Percentiles rank a stretch among this genome's conserved stretches.
Conservation (phyloP, 2,329 filamentous ascomycete genomes). For the Fusarium euwallaceae region DNA sequence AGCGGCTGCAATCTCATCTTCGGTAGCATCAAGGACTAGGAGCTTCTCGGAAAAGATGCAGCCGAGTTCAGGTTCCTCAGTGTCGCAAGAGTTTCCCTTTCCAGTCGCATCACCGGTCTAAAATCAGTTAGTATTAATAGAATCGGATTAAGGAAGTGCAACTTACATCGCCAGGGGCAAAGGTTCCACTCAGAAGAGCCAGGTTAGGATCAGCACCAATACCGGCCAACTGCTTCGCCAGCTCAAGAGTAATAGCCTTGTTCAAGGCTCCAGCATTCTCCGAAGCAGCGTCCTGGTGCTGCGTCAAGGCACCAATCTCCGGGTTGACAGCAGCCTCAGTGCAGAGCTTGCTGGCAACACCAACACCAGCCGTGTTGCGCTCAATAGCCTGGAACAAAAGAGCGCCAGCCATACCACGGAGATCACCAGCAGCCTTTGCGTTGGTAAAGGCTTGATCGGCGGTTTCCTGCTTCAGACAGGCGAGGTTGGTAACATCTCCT, state of each 20-base stretch:
- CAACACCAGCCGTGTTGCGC: conserved; percentile 59
- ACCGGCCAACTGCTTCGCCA: conserved; percentile 70
- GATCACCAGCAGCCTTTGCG: conserved; percentile 64
- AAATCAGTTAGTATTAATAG: background rate
- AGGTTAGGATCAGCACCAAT: conserved; percentile 73
- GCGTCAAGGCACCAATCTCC: conserved; percentile 72
- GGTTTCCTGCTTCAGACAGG: conserved; percentile 62
- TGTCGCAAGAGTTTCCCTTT: conserved; percentile 61
- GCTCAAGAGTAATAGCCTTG: conserved; percentile 70
- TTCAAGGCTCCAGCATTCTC: conserved; percentile 67
- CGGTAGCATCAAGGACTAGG: conserved; percentile 66
- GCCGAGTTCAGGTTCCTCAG: conserved; percentile 59
- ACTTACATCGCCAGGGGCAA: conserved; percentile 69
- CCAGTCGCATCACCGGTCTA: conserved; percentile 29
- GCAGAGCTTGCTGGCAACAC: conserved; percentile 55
- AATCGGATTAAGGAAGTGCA: background rate
- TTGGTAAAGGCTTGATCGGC: conserved; percentile 73
- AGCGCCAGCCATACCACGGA: conserved; percentile 66
- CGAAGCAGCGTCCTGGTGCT: conserved; percentile 78
- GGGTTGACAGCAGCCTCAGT: conserved; percentile 70
- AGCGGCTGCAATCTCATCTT: conserved; percentile 64
- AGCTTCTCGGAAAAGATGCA: conserved; percentile 68
- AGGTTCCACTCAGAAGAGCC: conserved; percentile 73
- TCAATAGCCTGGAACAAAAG: conserved; percentile 68
- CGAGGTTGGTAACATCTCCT: conserved; percentile 59